Evolutionary conservation across 371 early-diverging fungal species (phyloP), one percentile per base, ranked within the genome.

Genomic region (Mortierella sp.): DNA sequence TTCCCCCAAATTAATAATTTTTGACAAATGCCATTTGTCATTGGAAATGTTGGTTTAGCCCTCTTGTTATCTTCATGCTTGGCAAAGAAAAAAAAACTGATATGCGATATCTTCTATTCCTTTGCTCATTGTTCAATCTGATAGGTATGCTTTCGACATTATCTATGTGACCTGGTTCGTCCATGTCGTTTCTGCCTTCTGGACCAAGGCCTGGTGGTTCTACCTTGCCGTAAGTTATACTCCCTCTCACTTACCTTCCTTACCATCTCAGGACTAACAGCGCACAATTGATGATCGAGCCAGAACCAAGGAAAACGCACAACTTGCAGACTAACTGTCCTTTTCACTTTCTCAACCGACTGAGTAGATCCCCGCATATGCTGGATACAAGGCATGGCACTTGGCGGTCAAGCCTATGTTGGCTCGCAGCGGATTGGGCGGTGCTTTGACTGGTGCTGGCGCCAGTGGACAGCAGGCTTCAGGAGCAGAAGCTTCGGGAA

Each of bases 101-200:
- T 39, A 61, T 61, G 61, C 44, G 47, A 50, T n/a, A 48, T n/a
- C 34, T 52, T 24, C 37, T 13, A 45, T 10, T 14, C 14, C 4
- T 43, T 53, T 5, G 2, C 3, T 44, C 31, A 43, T 31, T 31
- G 19, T 26, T 19, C 31, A 2, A 44, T 39, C 48, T 13, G 29
- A 34, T 65, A 93, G 93, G 9, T 95, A 95, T 77, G 93, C 94
- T 88, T 95, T 95, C 85, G 96, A 95, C 73, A 92, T 94, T 64
- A 92, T 95, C 68, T 95, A 95, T 74, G 88, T 95, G 41, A 93
- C 95, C 29, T 95, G 96, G 96, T 89, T 92, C 72, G 92, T 92
- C 29, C 95, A 94, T 76, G 79, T 94, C 50, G 87, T 91, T 24
- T 92, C 93, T 43, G 89, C 95, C 64, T 86, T 93, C 31, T 92